Conservation (phyloP, 2,329 filamentous ascomycete genomes). For the Alternaria brassicae region DNA sequence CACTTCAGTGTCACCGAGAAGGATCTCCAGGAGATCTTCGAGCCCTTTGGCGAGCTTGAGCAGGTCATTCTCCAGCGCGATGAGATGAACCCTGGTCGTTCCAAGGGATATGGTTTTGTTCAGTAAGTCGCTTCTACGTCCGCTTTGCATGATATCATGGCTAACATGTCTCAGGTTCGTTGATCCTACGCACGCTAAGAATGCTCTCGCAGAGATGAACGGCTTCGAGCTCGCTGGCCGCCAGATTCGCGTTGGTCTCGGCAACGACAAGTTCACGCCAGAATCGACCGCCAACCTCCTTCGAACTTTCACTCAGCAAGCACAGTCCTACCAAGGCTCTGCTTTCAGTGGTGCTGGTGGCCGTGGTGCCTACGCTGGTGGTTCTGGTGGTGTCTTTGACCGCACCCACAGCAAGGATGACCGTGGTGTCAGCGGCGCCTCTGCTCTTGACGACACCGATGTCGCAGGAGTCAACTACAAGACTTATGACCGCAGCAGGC, state of each 20-base stretch:
- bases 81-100: slow-evolving; percentile 66
- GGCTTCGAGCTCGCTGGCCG: slow-evolving; percentile 97
- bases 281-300: slow-evolving; percentile 93
- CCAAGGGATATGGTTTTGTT: slow-evolving; percentile 94
- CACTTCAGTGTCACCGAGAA: slow-evolving; percentile 99
- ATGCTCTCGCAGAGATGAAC: slow-evolving; percentile 98
- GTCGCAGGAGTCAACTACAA: slow-evolving; percentile 99
- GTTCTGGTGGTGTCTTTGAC: slow-evolving; percentile 76
- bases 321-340: slow-evolving; percentile 77
- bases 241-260: slow-evolving; percentile 96
- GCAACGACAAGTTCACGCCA: slow-evolving; percentile 99
- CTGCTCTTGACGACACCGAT: slow-evolving; percentile 95
- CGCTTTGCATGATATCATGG: not conserved
- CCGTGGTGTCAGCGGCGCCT: slow-evolving; percentile 85
- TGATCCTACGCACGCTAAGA: slow-evolving; percentile 87
- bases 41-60: slow-evolving; percentile 96
- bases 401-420: slow-evolving; percentile 88
- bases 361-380: slow-evolving; percentile 81
- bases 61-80: slow-evolving; percentile 98
- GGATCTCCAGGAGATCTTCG: slow-evolving; percentile 94
- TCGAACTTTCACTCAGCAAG: slow-evolving; percentile 80
- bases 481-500: slow-evolving; percentile 96
- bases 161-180: slow-evolving; percentile 73
- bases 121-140: slow-evolving; percentile 71
- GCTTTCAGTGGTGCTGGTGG: slow-evolving; percentile 90